phyloP scores from a whole-genome alignment of 2,329 filamentous ascomycete species.

The Fusarium falciforme region DNA sequence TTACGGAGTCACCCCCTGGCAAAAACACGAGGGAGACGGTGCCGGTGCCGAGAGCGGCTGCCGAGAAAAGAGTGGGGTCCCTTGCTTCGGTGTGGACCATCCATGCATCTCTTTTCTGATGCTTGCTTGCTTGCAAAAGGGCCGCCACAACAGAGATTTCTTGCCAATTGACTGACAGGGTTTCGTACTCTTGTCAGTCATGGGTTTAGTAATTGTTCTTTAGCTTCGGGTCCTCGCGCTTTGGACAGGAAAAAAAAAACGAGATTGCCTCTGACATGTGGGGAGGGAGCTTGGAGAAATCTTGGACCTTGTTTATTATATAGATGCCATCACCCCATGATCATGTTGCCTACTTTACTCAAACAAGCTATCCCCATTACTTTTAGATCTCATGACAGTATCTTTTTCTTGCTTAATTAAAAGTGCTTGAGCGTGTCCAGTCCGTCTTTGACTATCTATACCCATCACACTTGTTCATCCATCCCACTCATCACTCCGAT shows the following conservation, averaged over 20 bases:
- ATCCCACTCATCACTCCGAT: slow-evolving; percentile 1
- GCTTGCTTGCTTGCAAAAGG: neutral
- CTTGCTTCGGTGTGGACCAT: slow-evolving; percentile 16
- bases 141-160: slow-evolving; percentile 27
- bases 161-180: neutral
- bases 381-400: slow-evolving; percentile 1
- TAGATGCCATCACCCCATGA: slow-evolving; percentile 33
- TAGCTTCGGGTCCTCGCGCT: slow-evolving; percentile 14
- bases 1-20: neutral
- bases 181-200: neutral
- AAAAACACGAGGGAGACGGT: slow-evolving; percentile 7
- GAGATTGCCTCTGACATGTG: slow-evolving; percentile 21
- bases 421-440: slow-evolving; percentile 1
- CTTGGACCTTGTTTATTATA: slow-evolving; percentile 21
- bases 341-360: neutral
- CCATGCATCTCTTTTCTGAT: neutral
- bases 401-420: neutral
- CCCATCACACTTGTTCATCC: slow-evolving; percentile 15
- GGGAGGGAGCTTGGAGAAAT: neutral
- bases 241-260: neutral
- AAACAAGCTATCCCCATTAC: neutral
- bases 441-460: neutral
- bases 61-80: slow-evolving; percentile 27
- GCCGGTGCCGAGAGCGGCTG: slow-evolving; percentile 37
- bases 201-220: slow-evolving; percentile 25